phyloP scores from a whole-genome alignment of 306 rosid genomes.

The Trifolium fragiferum region DNA sequence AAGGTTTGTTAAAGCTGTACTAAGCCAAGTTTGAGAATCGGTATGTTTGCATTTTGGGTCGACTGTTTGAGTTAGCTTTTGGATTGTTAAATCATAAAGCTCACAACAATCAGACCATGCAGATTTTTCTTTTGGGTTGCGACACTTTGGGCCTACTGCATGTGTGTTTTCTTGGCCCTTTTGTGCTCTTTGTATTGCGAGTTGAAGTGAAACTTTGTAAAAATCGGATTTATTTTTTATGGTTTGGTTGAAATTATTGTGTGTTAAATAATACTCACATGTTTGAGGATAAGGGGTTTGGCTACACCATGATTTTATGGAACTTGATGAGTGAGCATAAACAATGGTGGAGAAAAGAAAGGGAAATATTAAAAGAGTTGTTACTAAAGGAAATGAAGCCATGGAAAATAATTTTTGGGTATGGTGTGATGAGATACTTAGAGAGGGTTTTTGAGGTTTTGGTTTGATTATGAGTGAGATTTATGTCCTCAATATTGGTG shows the following conservation, averaged over 20 bases:
- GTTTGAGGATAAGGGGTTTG: slow-evolving; percentile 83
- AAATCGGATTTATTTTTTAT: slow-evolving; percentile 68
- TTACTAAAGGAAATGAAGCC: slow-evolving; percentile 30
- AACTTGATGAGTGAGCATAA: slow-evolving; percentile 41
- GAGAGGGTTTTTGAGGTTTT: slow-evolving; percentile 30
- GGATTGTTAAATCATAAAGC: slow-evolving; percentile 60
- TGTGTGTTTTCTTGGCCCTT: slow-evolving; percentile 44
- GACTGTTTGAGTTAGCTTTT: slow-evolving; percentile 55
- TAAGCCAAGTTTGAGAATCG: slow-evolving; percentile 73
- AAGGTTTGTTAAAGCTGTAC: slow-evolving; percentile 77
- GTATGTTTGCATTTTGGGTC: slow-evolving; percentile 46
- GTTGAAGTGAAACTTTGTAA: slow-evolving; percentile 51
- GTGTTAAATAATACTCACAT: slow-evolving; percentile 62
- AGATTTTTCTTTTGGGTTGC: slow-evolving; percentile 48
- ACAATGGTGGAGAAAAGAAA: slow-evolving; percentile 38
- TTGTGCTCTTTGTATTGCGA: slow-evolving; percentile 58
- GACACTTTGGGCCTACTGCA: slow-evolving; percentile 58
- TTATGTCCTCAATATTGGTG: slow-evolving; percentile 16
- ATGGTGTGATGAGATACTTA: not conserved
- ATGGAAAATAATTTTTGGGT: slow-evolving; percentile 10
- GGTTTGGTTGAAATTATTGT: slow-evolving; percentile 39
- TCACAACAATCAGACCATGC: slow-evolving; percentile 79
- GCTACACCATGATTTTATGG: slow-evolving; percentile 68
- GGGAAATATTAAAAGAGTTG: slow-evolving; percentile 33
- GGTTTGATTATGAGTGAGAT: slow-evolving; percentile 5